Base-by-base conservation (phyloP, 257 asterid species). In the Gynochthodes officinalis region DNA sequence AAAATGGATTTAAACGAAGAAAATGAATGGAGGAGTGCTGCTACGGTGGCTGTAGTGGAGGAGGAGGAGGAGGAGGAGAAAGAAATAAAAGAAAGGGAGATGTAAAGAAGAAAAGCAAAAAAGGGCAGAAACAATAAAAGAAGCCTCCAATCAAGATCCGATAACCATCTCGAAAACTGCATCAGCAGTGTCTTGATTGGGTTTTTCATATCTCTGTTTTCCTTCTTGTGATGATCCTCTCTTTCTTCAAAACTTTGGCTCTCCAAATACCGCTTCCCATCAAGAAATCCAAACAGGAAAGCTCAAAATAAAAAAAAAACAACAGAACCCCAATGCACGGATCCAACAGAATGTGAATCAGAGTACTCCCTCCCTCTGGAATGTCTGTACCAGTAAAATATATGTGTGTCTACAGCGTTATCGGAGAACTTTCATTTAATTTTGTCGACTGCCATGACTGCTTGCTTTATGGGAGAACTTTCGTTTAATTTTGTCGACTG, bases 61-160 rank as follows among this genome's bases (percentile, higher is more conserved):
- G 76, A 7, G 74, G 81, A 3, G 64, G 85, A 12, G 74, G 89
- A 61, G 62, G 73, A 18, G 14, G 54, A 12, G 54, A 83, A 77
- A 73, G 87, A 80, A 39, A 90, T 81, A 61, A 85, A 79, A 21
- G 88, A 79, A 25, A 91, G 84, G 61, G 86, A 82, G 7, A 84
- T 14, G 73, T 84, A 87, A 33, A 86, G 65, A 35, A 88, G 62
- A 50, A 93, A 73, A 61, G 88, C 83, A 69, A 83, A 35, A 60
- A 93, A 84, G 49, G 83, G 76, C 53, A 94, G 83, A 73, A 88
- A 72, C 70, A 87, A 67, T n/a, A 86, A 64, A 7, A 89, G 67
- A 35, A 88, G 60, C 64, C 86, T 80, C 87, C 88, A 86, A 76
- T 89, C 88, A 68, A 87, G 90, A 87, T 87, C 90, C 76, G 82